A percentile compares a stretch with the other conserved stretches of the same genome.
Conservation (phyloP, 2,329 filamentous ascomycete species). For the Curvularia sp. region DNA sequence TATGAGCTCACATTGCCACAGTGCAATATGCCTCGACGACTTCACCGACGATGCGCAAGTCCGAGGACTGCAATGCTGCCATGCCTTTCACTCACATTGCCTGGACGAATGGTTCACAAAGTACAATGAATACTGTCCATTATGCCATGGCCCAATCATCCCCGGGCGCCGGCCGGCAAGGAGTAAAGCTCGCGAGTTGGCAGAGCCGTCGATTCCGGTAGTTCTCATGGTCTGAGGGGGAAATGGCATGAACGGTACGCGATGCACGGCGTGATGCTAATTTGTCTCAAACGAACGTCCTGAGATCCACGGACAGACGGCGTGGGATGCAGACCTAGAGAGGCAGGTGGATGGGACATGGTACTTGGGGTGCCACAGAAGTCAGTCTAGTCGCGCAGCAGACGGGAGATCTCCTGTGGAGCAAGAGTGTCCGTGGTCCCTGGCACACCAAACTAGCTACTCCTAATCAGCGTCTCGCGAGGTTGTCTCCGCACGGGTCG, state of each 20-base stretch:
- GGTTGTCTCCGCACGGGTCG: neutral
- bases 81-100: constrained; percentile 49
- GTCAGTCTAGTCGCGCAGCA: neutral
- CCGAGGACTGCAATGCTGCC: constrained; percentile 44
- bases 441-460: neutral
- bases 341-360: neutral
- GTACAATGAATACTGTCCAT: constrained; percentile 49
- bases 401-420: neutral
- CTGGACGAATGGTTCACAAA: constrained; percentile 49
- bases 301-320: neutral
- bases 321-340: neutral
- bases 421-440: neutral
- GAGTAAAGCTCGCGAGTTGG: constrained; percentile 15
- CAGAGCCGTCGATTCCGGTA: constrained; percentile 24
- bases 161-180: constrained; percentile 27
- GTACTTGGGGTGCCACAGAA: neutral
- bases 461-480: neutral
- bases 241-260: neutral
- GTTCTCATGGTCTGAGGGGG: constrained; percentile 36
- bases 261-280: neutral
- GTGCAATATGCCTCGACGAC: constrained; percentile 49
- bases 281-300: neutral
- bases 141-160: constrained; percentile 49
- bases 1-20: constrained; percentile 22
- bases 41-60: constrained; percentile 44